Evolutionary conservation across 768 basidiomycete genomes (phyloP), one percentile per base, ranked within the genome.

Genomic region (Leccinum barrowsii): DNA sequence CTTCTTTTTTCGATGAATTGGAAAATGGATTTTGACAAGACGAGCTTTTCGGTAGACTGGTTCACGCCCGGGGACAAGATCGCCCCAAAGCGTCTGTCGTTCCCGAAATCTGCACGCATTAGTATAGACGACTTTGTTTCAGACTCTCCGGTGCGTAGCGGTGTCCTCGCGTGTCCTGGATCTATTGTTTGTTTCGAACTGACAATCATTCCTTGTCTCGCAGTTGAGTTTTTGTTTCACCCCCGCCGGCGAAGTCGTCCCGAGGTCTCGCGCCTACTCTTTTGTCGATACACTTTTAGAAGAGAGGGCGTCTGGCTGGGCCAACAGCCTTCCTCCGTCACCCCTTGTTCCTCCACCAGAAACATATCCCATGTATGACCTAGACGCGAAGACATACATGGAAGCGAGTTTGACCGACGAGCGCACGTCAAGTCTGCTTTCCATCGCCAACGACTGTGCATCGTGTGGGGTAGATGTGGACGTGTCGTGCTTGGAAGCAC

Each of bases 391-490:
- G 53, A 32, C 17, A n/a, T 13, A 22, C 42, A 21, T 44, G 32
- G 61, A 54, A 19, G 63, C 59, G 34, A 30, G 21, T 30, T 4
- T 40, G 8, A n/a, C 24, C 7, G 58, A 57, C 35, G 57, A 55
- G 59, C 58, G 10, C 3, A 56, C 54, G 8, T 52, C 59, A 0
- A 59, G 57, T n/a, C 51, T 70, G 1, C 46, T 62, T 5, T 60
- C 63, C 50, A 32, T 67, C 17, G 57, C 34, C 3, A 46, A 56
- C 19, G 73, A 74, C 26, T 69, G 69, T 30, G 62, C 73, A 5
- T 50, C 61, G 26, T 70, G 70, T 21, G 71, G 71, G 30, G 68
- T 72, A 17, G 70, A 73, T 30, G 57, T 80, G 64, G 75, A 79
- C 61, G 58, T 65, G 1, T 65, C 71, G 2, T 77, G 76, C 50